phyloP scores from a whole-genome alignment of 345 rosid species.

The Iberis pinnata region DNA sequence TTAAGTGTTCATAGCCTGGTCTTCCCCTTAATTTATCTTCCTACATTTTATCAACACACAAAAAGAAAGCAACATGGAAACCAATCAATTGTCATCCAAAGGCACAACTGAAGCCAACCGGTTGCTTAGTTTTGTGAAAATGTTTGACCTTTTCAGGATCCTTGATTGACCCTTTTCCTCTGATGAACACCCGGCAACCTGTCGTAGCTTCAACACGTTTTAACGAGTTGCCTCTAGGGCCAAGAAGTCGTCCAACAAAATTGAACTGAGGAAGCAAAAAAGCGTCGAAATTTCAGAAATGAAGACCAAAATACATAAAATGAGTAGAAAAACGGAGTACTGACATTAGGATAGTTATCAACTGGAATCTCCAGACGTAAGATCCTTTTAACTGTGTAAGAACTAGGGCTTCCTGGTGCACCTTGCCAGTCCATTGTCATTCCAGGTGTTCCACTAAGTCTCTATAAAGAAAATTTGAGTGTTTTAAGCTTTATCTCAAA shows the following conservation, averaged over 20 bases:
- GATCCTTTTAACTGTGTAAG: constrained; percentile 91
- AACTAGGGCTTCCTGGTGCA: constrained; percentile 95
- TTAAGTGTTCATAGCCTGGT: constrained; percentile 70
- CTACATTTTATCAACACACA: constrained; percentile 33
- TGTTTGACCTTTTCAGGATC: constrained; percentile 83
- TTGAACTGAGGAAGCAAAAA: constrained; percentile 52
- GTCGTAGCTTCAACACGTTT: constrained; percentile 98
- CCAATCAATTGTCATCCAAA: not conserved
- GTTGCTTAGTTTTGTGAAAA: not conserved
- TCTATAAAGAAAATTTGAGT: constrained; percentile 26
- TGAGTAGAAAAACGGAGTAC: constrained; percentile 4
- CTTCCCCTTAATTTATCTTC: constrained; percentile 74
- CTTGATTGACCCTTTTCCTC: constrained; percentile 98
- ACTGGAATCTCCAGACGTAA: constrained; percentile 98
- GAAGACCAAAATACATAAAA: not conserved
- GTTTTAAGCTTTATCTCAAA: constrained; percentile 8
- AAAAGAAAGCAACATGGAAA: not conserved
- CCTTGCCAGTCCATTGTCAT: constrained; percentile 99
- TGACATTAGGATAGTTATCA: constrained; percentile 47
- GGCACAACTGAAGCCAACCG: not conserved
- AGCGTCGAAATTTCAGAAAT: not conserved
- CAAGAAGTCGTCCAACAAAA: constrained; percentile 97
- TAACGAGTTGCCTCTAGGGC: constrained; percentile 96
- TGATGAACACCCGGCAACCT: constrained; percentile 93
- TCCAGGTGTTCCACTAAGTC: constrained; percentile 84